Evolutionary conservation across 768 basidiomycete species (phyloP), one percentile per base, ranked within the genome.

Genomic region (Tephrocybe sp.): DNA sequence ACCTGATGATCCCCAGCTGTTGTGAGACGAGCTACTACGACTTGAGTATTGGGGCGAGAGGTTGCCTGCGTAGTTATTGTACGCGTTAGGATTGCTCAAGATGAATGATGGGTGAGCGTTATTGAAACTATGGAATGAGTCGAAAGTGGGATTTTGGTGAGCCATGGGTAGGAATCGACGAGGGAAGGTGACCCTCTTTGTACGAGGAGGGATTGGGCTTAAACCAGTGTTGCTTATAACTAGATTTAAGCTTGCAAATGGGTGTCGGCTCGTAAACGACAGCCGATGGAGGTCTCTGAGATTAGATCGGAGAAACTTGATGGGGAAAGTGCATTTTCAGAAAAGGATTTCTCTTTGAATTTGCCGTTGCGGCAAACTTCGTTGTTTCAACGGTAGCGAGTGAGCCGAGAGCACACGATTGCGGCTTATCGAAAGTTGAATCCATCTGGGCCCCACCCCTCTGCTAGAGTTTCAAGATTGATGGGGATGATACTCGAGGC

Each of bases 261-360:
- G 54, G 44, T 48, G 44, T 54, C 56, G 49, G 53, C 11, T 47
- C 44, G 21, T 47, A 24, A 37, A 21, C 28, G 35, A 44, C 38
- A 49, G 9, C 49, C 46, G 49, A 49, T 45, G 41, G 49, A 22
- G 43, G 36, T 19, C 32, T 22, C 36, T 19, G 7, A 57, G 49
- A 57, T 57, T 48, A 19, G 54, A 59, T 57, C 57, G 60, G 57
- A 57, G 28, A 6, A 44, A 19, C 54, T 54, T 12, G 22, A 61
- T 55, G 55, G 60, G 52, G 55, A 49, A 51, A 47, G 25, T 24
- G 21, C 55, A 41, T 56, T 51, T 56, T 44, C 37, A 18, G 48
- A 42, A 34, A 48, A 8, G 6, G 44, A 46, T 36, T 35, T 46
- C 43, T 36, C 32, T 32, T n/a, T n/a, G n/a, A 50, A 47, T 12